A percentile compares a stretch with the other conserved stretches of the same genome.
These are phyloP conservation scores for Keithomyces neogunnii DNA, from an alignment of 2,329 filamentous ascomycete genomes.

Conservation along the genomic window DNA sequence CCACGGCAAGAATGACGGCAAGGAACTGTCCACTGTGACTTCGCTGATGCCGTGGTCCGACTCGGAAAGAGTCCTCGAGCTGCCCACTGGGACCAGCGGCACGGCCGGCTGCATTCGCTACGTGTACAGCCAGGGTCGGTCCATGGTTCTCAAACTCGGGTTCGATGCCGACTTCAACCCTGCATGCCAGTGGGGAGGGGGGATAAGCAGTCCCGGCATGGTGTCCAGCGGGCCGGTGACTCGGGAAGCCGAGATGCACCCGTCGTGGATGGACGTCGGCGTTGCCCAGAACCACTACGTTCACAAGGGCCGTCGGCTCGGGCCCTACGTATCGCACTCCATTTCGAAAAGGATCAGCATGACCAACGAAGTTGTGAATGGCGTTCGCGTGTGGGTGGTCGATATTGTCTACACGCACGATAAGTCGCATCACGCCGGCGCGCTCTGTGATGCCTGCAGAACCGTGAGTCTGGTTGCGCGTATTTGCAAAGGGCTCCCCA, in stretches of 20 bases:
- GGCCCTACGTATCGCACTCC: not conserved
- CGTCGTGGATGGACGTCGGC: not conserved
- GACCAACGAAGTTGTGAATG: not conserved
- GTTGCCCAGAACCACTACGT: not conserved
- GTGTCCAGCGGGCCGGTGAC: not conserved
- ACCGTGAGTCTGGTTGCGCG: not conserved
- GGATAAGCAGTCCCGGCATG: constrained; percentile 1
- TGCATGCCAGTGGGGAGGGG: constrained; percentile 4
- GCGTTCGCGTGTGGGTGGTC: constrained; percentile 5
- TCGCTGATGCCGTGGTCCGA: constrained; percentile 3
- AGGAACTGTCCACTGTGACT: not conserved
- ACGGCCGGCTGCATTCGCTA: constrained; percentile 4
- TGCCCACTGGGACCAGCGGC: constrained; percentile 3
- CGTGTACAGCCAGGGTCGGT: not conserved
- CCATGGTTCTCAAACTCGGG: constrained; percentile 3
- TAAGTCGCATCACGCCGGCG: not conserved
- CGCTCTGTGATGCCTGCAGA: not conserved
- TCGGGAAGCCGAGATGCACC: not conserved
- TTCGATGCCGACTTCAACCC: constrained; percentile 7
- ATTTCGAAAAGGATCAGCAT: not conserved
- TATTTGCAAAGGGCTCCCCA: no score
- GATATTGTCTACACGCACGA: constrained; percentile 1
- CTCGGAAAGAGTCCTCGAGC: not conserved
- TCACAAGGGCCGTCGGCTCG: not conserved
- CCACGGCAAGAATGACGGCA: not conserved